Conservation (phyloP, 768 basidiomycete genomes). For the Roridomyces roridus region DNA sequence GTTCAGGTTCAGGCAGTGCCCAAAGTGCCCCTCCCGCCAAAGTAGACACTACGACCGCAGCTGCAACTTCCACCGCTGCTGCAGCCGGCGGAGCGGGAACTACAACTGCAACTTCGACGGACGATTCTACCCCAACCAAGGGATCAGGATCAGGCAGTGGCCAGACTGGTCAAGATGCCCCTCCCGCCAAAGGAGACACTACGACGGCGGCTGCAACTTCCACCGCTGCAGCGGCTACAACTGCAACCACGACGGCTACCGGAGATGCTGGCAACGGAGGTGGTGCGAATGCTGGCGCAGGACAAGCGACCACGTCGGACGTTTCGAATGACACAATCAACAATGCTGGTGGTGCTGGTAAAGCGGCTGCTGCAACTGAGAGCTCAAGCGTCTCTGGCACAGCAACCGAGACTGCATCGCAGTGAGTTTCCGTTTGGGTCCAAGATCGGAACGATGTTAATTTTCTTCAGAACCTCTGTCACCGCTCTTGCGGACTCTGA, state of each 20-base stretch:
- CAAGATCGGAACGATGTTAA: too few species aligned
- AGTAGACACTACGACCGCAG: too few species aligned
- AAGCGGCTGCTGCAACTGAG: too few species aligned
- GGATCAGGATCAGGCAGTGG: neutral
- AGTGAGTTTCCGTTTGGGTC: too few species aligned
- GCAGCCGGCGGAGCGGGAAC: too few species aligned
- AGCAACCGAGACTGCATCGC: too few species aligned
- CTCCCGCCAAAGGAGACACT: neutral
- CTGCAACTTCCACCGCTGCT: too few species aligned
- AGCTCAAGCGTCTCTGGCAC: too few species aligned
- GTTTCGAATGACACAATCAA: neutral
- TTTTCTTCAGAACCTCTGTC: neutral
- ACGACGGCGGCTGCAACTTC: neutral
- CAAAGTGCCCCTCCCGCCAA: too few species aligned
- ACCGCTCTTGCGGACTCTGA: constrained; percentile 1
- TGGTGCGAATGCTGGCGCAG: neutral
- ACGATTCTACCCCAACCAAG: neutral
- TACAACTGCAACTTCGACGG: too few species aligned
- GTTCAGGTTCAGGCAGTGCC: too few species aligned
- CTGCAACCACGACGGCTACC: neutral
- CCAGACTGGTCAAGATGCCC: neutral
- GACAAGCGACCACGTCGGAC: neutral
- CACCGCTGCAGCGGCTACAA: neutral
- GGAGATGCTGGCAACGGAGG: neutral
- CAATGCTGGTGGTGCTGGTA: neutral